Conservation (phyloP, 257 asterid species). For the Cruciata laevipes region DNA sequence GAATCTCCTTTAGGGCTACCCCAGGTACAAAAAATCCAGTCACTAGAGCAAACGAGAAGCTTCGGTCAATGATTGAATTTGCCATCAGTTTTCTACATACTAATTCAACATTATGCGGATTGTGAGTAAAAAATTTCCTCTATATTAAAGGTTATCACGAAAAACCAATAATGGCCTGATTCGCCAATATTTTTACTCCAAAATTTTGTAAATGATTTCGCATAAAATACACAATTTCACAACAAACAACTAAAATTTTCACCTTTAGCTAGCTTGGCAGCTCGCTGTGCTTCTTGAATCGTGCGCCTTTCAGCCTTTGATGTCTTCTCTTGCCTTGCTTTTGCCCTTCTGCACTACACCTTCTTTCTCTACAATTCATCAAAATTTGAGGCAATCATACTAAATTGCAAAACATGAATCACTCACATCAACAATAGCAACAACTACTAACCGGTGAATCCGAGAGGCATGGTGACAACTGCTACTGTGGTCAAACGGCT, state of each 20-base stretch:
- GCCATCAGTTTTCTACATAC: background rate
- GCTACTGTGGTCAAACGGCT: constrained; percentile 36
- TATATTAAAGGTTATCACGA: too few relatives aligned
- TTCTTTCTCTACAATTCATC: constrained; percentile 34
- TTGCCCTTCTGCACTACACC: constrained; percentile 42
- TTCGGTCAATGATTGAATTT: background rate
- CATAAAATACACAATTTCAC: background rate
- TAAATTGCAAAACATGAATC: background rate
- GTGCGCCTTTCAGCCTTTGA: constrained; percentile 96
- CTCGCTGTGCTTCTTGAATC: constrained; percentile 86
- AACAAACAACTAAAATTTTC: background rate
- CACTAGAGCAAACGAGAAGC: background rate
- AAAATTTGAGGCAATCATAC: background rate
- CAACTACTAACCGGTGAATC: constrained; percentile 29
- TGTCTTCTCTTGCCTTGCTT: constrained; percentile 49
- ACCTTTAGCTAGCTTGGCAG: constrained; percentile 88
- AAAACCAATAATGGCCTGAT: too few relatives aligned
- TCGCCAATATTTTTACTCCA: too few relatives aligned
- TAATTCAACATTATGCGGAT: too few relatives aligned
- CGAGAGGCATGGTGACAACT: constrained; percentile 29
- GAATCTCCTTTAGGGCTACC: too few relatives aligned
- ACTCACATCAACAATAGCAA: background rate
- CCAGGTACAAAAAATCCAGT: too few relatives aligned
- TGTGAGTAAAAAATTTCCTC: background rate
- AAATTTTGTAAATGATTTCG: background rate